A percentile compares a stretch with the other conserved stretches of the same genome.
Conservation (phyloP, 805 yeast genomes). For the Lipomyces kockii region DNA sequence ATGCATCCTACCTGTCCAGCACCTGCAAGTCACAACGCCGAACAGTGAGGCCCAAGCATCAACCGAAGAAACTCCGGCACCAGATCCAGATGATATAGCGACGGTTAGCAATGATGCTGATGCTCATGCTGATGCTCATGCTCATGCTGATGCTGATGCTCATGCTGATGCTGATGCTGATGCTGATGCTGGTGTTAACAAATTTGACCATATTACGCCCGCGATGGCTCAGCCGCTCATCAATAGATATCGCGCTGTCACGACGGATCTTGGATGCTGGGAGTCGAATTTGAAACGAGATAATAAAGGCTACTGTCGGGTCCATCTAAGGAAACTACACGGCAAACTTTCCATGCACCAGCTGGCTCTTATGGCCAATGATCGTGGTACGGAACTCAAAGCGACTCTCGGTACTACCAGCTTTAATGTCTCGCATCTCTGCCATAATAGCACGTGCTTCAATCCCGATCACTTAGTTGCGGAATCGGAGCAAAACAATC, state of each 20-base stretch:
- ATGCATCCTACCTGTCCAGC: too few species aligned
- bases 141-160: too few species aligned
- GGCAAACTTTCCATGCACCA: too few species aligned
- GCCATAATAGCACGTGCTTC: background rate
- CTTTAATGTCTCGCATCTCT: background rate
- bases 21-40: too few species aligned
- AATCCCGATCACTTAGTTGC: background rate
- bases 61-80: too few species aligned
- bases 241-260: background rate
- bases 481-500: background rate
- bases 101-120: background rate
- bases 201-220: background rate
- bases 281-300: background rate
- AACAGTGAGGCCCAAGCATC: too few species aligned
- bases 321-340: background rate
- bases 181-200: too few species aligned
- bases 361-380: background rate
- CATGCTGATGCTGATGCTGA: too few species aligned
- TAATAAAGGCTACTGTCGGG: background rate
- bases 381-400: background rate
- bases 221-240: background rate
- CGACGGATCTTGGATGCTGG: background rate
- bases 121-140: too few species aligned
- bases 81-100: too few species aligned
- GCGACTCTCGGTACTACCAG: background rate